Conservation (phyloP, 495 filamentous ascomycete species). For the Aspergillus haitiensis region DNA sequence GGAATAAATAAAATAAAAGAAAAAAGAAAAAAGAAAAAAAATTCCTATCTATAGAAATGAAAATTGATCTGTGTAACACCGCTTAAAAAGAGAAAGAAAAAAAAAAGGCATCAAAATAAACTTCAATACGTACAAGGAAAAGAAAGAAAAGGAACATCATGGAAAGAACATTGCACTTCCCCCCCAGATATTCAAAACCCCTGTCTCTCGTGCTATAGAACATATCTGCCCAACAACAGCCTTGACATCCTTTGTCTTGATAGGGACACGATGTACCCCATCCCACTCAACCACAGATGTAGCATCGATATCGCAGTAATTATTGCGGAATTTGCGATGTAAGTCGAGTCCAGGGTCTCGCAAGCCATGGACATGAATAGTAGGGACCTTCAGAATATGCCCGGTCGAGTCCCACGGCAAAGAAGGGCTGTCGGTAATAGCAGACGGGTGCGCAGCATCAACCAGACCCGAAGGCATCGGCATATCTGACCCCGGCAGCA, state of each 20-base stretch:
- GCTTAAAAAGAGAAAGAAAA: too few species aligned
- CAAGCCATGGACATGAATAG: constrained; percentile 5
- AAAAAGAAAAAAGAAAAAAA: too few species aligned
- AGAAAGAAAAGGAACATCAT: not conserved
- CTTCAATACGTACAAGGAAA: not conserved
- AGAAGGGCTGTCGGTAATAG: not conserved
- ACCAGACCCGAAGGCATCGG: not conserved
- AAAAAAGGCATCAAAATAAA: not conserved
- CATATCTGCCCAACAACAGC: not conserved
- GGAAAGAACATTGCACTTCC: not conserved
- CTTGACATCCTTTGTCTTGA: not conserved
- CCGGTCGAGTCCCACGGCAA: not conserved
- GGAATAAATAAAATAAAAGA: too few species aligned
- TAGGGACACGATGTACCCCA: constrained; percentile 8
- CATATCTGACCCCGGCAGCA: not conserved
- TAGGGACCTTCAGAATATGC: not conserved
- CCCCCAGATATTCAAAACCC: not conserved
- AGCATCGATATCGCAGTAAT: not conserved
- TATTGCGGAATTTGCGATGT: not conserved
- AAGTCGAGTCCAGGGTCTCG: not conserved
- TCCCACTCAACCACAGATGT: not conserved
- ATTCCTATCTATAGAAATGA: too few species aligned
- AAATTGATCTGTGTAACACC: too few species aligned
- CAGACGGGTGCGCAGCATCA: not conserved
- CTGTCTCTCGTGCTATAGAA: not conserved